Conservation (phyloP, 192 early-diverging fungal species). For the Coemansia umbellata region DNA sequence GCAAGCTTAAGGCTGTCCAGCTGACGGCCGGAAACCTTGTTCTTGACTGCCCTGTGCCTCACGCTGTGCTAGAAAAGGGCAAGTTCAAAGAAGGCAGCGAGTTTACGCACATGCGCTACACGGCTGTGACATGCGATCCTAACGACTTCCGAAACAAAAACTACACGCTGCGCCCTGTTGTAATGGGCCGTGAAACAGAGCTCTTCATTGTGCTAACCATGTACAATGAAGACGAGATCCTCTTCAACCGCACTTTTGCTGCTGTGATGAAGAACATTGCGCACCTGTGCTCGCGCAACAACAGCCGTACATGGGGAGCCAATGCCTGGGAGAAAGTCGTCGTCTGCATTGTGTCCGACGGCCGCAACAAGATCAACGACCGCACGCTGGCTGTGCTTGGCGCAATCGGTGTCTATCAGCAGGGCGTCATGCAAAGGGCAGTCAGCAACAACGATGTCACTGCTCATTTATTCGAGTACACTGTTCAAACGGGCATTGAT, state of each 20-base stretch:
- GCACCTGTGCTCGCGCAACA: constrained; percentile 75
- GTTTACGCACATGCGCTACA: constrained; percentile 93
- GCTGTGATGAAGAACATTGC: constrained; percentile 89
- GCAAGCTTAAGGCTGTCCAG: constrained; percentile 54
- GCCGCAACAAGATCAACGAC: constrained; percentile 75
- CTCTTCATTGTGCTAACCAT: constrained; percentile 92
- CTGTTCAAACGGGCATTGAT: constrained; percentile 71
- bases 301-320: constrained; percentile 75
- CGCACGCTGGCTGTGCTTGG: constrained; percentile 76
- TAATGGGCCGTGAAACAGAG: constrained; percentile 75
- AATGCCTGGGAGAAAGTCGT: constrained; percentile 91
- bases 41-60: constrained; percentile 68
- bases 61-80: constrained; percentile 52
- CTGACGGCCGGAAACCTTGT: constrained; percentile 70
- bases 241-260: constrained; percentile 87
- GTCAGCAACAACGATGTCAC: constrained; percentile 69
- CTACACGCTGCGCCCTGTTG: constrained; percentile 76
- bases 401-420: constrained; percentile 74
- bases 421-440: constrained; percentile 63
- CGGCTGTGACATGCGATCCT: constrained; percentile 83
- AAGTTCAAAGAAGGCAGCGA: constrained; percentile 62
- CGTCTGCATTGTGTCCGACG: constrained; percentile 91
- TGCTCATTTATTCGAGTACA: constrained; percentile 90
- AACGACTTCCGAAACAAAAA: constrained; percentile 71
- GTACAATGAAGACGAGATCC: constrained; percentile 86